Percentiles rank a stretch among this genome's conserved stretches.
Conservation (phyloP, 371 early-diverging fungal species). For the Cokeromyces recurvatus region DNA sequence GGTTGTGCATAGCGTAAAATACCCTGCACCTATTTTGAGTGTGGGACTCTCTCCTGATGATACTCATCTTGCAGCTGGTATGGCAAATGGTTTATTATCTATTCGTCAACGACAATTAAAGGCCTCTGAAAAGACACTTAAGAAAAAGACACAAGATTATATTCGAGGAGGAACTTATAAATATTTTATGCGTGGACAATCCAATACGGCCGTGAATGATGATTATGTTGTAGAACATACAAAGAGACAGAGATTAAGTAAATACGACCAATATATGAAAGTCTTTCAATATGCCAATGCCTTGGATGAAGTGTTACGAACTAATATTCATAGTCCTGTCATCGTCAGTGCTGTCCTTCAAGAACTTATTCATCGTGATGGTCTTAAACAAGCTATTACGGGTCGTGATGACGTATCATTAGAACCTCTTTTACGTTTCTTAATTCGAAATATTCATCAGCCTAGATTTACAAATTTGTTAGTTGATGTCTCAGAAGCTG, state of each 20-base stretch:
- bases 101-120: constrained; percentile 74
- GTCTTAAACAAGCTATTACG: constrained; percentile 70
- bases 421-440: constrained; percentile 77
- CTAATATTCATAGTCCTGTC: constrained; percentile 45
- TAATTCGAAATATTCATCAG: constrained; percentile 70
- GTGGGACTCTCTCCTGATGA: constrained; percentile 85
- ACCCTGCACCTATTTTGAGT: constrained; percentile 87
- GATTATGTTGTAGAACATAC: constrained; percentile 69
- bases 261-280: constrained; percentile 78
- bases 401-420: constrained; percentile 86
- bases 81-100: constrained; percentile 86
- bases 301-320: constrained; percentile 68
- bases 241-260: constrained; percentile 55
- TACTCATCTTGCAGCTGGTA: constrained; percentile 87
- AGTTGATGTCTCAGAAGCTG: constrained; percentile 67
- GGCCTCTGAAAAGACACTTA: constrained; percentile 50
- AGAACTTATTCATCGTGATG: constrained; percentile 86
- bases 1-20: constrained; percentile 83
- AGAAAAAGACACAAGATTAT: constrained; percentile 43
- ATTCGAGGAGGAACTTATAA: constrained; percentile 57
- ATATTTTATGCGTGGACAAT: constrained; percentile 70
- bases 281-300: constrained; percentile 86
- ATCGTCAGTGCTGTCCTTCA: constrained; percentile 74
- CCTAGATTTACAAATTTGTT: constrained; percentile 75
- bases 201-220: constrained; percentile 39